Base-by-base conservation (phyloP, 345 rosid genomes). In the Raphanus sativus region DNA sequence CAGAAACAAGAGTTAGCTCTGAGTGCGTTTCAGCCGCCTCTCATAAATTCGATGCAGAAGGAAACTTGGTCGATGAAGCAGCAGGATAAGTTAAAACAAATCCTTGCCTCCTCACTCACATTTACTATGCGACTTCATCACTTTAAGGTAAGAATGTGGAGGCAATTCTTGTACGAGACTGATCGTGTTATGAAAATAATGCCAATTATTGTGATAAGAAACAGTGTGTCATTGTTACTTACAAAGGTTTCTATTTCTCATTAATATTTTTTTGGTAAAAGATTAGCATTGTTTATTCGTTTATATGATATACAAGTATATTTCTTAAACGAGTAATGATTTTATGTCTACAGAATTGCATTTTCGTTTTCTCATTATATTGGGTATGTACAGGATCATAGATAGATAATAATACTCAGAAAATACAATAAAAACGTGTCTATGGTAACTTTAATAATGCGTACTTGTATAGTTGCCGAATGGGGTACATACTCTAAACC, bases 41-140 rank as follows among this genome's bases (percentile, higher is more conserved):
- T n/a, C n/a, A 33, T 33, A 33, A 33, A 33, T 33, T 33, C 36
- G 2, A 33, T 33, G 36, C 36, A 33, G 4, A 86, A 78, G n/a
- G n/a, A n/a, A n/a, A n/a, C n/a, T n/a, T n/a, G n/a, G n/a, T n/a
- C n/a, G n/a, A n/a, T n/a, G n/a, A n/a, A n/a, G n/a, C n/a, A n/a
- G n/a, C n/a, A n/a, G 81, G 83, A 88, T 77, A 85, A 33, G 79
- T 26, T 91, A 4, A 83, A 73, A 89, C n/a, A n/a, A n/a, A n/a
- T 90, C 68, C 89, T 94, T 68, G 26, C 80, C 21, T 80, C 97
- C 36, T 82, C 91, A 74, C 84, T 82, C 34, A 78, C 86, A 42
- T 87, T 87, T 79, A 83, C 91, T 52, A 50, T 91, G 54, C 77
- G 88, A 62, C 91, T 89, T 61, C 81, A 72, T 33, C 7, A 33